These are phyloP conservation scores for Talaromyces piceae DNA, from an alignment of 2,329 filamentous ascomycete genomes.

Conservation along the genomic window DNA sequence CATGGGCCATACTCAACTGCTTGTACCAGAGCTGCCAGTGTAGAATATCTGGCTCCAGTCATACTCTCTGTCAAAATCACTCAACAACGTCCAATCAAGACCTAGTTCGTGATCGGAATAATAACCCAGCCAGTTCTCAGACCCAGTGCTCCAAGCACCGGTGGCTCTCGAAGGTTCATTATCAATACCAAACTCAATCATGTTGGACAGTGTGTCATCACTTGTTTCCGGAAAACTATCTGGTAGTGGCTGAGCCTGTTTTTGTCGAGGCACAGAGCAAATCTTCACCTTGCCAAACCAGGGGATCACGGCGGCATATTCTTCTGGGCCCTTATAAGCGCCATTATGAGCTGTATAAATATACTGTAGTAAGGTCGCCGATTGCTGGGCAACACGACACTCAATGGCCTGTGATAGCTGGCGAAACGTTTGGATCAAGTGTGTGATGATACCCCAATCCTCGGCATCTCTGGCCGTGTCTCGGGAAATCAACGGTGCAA, in stretches of 20 bases:
- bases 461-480: neutral
- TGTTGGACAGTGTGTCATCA: neutral
- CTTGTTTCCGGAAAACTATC: neutral
- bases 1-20: neutral
- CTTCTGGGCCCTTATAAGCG: neutral
- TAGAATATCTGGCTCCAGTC: constrained; percentile 2
- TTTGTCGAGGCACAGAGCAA: neutral
- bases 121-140: neutral
- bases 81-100: neutral
- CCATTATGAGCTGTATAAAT: neutral
- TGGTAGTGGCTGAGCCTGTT: neutral
- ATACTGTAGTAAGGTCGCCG: neutral
- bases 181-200: neutral
- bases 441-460: neutral
- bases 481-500: neutral
- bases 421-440: neutral
- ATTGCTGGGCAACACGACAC: neutral
- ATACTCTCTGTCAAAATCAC: neutral
- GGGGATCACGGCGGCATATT: neutral
- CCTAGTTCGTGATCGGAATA: neutral
- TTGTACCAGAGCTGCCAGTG: neutral
- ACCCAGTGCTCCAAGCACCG: neutral
- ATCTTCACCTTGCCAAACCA: constrained; percentile 1
- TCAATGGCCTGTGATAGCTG: neutral
- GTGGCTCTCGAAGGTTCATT: neutral